Evolutionary conservation across 2,329 filamentous ascomycete genomes (phyloP), one percentile per base, ranked within the genome.

Genomic region (Pseudovirgaria hyperparasitica): DNA sequence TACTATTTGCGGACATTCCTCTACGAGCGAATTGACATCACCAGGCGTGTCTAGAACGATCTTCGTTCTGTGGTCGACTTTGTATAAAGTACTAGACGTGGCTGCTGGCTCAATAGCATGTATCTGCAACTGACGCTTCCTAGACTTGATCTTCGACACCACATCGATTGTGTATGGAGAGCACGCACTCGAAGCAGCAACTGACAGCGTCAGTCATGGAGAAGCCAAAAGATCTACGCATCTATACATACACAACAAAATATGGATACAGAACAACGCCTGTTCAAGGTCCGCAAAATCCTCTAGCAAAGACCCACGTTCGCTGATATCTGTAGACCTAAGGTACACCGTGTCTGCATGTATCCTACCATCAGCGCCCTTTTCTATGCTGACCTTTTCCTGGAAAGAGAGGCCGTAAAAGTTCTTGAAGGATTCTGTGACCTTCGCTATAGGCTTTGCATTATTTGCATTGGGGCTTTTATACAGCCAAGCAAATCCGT

Each of bases 331-430:
- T 15, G 38, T 23, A 28, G 38, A 37, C 22, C 37, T 34, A 26
- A 52, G 29, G 15, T 39, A 36, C n/a, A 52, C 32, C n/a, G 39
- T 42, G n/a, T 45, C 38, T 12, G 52, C 37, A 22, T 43, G 37
- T 27, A 36, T 46, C 41, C 41, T 45, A 5, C 45, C 39, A 16
- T 23, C 22, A 11, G 63, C 62, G 7, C 67, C 62, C 34, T 56
- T 65, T 2, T 65, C 59, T 14, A 86, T 66, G 6, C 65, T 63
- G 25, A 92, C 60, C 26, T 72, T 67, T 25, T 85, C 79, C 10
- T 73, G 74, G 4, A 90, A 60, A 34, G 77, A 76, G 40, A 92
- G 68, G 1, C 71, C 72, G 38, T 79, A 79, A 5, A 72, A 67
- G 19, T 80, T 76, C 35, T 81, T 76, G 28, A 92, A 71, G 5